Conservation (phyloP, 306 rosid species). For the Vigna mungo region DNA sequence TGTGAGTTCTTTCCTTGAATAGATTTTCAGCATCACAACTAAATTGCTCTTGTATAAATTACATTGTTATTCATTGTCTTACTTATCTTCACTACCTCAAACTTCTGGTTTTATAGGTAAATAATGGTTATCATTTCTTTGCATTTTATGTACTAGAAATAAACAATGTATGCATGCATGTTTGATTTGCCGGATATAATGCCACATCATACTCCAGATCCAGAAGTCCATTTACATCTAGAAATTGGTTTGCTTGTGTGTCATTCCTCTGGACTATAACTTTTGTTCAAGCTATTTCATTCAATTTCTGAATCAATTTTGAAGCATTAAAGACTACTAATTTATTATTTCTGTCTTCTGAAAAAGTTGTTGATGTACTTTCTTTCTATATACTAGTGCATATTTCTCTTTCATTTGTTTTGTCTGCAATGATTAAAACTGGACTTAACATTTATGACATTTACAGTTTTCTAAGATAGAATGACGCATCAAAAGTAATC, state of each 20-base stretch:
- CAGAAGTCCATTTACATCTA: conserved; percentile 8
- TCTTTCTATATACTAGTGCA: neutral
- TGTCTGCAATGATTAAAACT: neutral
- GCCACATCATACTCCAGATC: neutral
- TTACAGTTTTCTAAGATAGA: neutral
- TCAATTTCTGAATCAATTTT: neutral
- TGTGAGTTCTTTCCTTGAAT: conserved; percentile 7
- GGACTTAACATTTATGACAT: conserved; percentile 2
- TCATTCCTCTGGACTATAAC: neutral
- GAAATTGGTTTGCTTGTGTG: conserved; percentile 24
- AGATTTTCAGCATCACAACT: neutral
- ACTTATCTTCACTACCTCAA: neutral
- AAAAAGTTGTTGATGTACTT: neutral
- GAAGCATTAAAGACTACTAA: neutral
- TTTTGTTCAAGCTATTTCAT: neutral
- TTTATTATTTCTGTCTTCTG: neutral
- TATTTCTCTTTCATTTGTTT: neutral
- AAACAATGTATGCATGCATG: neutral
- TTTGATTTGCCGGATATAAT: neutral
- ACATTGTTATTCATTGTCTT: neutral
- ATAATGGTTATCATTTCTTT: neutral
- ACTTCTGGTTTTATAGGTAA: neutral
- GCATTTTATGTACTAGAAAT: neutral
- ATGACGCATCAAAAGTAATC: too few species aligned
- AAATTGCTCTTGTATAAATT: neutral